phyloP scores from a whole-genome alignment of 345 rosid genomes.

The Melastoma malabathricum region DNA sequence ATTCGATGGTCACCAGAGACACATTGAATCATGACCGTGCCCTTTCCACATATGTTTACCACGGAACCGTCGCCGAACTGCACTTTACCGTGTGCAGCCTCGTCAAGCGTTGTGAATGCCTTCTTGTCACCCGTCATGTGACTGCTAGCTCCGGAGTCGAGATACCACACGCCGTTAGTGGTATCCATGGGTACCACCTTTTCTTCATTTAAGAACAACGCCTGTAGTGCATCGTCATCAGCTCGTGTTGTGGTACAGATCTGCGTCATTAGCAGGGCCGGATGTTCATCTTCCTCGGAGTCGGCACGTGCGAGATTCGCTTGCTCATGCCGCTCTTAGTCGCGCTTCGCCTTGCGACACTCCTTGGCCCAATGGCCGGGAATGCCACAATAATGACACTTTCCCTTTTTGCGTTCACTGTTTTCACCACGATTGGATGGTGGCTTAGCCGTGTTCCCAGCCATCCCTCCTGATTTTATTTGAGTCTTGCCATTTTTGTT shows the following conservation, averaged over 20 bases:
- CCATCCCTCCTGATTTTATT: no score
- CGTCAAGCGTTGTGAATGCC: neutral
- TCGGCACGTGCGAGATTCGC: no score
- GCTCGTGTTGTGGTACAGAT: no score
- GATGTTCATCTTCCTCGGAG: no score
- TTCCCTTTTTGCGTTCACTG: neutral
- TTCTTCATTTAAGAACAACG: neutral
- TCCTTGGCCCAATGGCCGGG: neutral
- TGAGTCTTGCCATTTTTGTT: no score
- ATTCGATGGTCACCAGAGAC: neutral
- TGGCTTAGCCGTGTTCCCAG: no score
- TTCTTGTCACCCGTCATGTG: neutral
- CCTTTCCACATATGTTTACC: neutral
- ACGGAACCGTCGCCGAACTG: constrained; percentile 1
- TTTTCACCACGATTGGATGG: no score
- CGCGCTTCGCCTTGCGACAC: neutral
- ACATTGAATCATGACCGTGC: neutral
- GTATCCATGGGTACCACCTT: neutral
- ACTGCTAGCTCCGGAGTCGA: neutral
- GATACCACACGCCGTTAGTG: neutral
- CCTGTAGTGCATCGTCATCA: no score
- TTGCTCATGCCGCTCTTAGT: no score
- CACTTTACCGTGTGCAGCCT: neutral
- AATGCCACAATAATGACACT: neutral
- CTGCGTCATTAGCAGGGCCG: no score